These are phyloP conservation scores for Xylaria digitata DNA, from an alignment of 2,329 filamentous ascomycete species.

Conservation along the genomic window DNA sequence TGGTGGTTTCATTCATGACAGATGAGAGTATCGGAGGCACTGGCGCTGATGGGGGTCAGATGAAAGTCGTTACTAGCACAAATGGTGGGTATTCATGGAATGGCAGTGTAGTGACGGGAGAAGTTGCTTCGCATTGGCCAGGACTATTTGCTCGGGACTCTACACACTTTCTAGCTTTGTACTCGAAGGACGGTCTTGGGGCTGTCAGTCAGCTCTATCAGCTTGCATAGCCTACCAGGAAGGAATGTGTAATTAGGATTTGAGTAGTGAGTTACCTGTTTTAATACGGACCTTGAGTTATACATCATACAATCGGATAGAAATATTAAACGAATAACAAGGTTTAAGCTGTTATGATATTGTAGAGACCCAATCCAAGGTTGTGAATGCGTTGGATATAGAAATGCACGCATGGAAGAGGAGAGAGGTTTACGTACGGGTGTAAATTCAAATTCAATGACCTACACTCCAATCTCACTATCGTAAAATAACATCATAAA, in stretches of 20 bases:
- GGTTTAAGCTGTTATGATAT: too few species aligned
- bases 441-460: not conserved
- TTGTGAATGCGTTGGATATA: too few species aligned
- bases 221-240: conserved; percentile 21
- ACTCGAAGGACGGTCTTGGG: conserved; percentile 45
- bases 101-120: conserved; percentile 43
- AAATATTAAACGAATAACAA: too few species aligned
- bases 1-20: conserved; percentile 59
- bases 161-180: conserved; percentile 47
- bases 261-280: too few species aligned
- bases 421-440: too few species aligned
- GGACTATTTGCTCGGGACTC: conserved; percentile 46
- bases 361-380: too few species aligned
- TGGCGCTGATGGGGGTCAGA: conserved; percentile 45
- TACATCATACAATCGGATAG: too few species aligned
- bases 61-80: conserved; percentile 50
- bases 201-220: conserved; percentile 45
- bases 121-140: conserved; percentile 49
- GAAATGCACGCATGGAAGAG: too few species aligned
- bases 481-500: not conserved
- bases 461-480: conserved; percentile 1
- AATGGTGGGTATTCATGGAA: conserved; percentile 48
- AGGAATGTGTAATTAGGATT: not conserved
- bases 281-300: too few species aligned
- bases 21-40: conserved; percentile 53